A percentile compares a stretch with the other conserved stretches of the same genome.
These are phyloP conservation scores for Schizopora paradoxa DNA, from an alignment of 1,284 basidiomycete genomes.

Conservation along the genomic window DNA sequence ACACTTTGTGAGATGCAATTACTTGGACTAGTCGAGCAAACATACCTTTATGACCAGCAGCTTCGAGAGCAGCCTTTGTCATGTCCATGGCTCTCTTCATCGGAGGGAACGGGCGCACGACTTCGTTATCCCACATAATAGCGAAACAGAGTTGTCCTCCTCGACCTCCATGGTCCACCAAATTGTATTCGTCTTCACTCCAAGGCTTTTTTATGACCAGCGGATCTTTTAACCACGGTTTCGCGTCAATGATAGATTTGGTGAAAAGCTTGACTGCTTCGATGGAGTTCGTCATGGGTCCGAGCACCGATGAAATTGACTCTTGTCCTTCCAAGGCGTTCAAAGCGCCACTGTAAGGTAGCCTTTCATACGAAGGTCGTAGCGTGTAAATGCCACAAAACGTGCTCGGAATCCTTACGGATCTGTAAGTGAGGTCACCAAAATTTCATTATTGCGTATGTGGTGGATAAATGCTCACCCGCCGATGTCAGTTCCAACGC, in stretches of 20 bases:
- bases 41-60: constrained; percentile 43
- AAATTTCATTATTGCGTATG: constrained; percentile 2
- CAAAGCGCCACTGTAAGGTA: constrained; percentile 44
- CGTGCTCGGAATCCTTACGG: constrained; percentile 47
- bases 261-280: constrained; percentile 44
- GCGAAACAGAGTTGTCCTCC: constrained; percentile 40
- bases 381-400: constrained; percentile 50
- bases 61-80: constrained; percentile 40
- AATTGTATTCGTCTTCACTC: constrained; percentile 36
- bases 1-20: not conserved
- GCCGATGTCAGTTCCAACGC: constrained; percentile 70
- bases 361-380: constrained; percentile 49
- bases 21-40: not conserved
- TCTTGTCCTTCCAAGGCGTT: constrained; percentile 48
- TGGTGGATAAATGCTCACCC: constrained; percentile 35
- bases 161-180: constrained; percentile 41
- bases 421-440: constrained; percentile 24
- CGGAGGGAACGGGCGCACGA: constrained; percentile 47
- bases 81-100: constrained; percentile 42
- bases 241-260: constrained; percentile 37
- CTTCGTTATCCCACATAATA: constrained; percentile 44
- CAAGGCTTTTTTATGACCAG: constrained; percentile 44
- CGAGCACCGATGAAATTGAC: constrained; percentile 47
- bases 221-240: constrained; percentile 51
- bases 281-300: constrained; percentile 46